Conservation (phyloP, 164 flowering plant species). For the Malania oleifera region DNA sequence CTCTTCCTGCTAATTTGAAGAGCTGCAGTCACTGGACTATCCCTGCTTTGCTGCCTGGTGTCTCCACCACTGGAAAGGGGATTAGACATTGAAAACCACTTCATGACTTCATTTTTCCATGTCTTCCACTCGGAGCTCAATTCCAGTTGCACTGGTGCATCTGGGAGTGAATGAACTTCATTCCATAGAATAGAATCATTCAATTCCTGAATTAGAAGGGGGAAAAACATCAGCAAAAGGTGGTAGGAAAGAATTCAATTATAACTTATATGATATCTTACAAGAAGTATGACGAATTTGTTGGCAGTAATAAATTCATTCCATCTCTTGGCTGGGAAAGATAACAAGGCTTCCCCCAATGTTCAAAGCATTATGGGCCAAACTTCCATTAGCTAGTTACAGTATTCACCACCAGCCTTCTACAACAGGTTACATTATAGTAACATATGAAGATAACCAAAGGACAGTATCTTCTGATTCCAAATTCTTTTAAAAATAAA, state of each 20-base stretch:
- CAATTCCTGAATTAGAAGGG: conserved; percentile 56
- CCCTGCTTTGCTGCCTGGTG: conserved; percentile 31
- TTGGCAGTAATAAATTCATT: background rate
- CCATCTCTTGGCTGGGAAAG: background rate
- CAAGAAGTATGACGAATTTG: no score
- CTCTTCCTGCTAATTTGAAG: conserved; percentile 63
- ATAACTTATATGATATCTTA: no score
- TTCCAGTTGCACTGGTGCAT: conserved; percentile 49
- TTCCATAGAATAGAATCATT: conserved; percentile 64
- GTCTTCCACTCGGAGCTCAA: conserved; percentile 69
- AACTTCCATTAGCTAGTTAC: no score
- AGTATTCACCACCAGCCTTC: no score
- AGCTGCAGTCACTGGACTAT: conserved; percentile 24
- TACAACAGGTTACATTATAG: no score
- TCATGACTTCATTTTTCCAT: conserved; percentile 83
- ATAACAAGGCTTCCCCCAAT: background rate
- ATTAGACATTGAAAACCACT: conserved; percentile 63
- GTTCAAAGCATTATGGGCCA: no score
- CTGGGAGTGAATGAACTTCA: conserved; percentile 50
- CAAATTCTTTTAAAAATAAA: no score
- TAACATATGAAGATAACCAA: no score
- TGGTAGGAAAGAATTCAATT: background rate
- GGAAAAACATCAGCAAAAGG: conserved; percentile 8
- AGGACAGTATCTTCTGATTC: no score
- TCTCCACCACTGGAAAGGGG: conserved; percentile 34